Evolutionary conservation across 2,329 filamentous ascomycete genomes (phyloP), one percentile per base, ranked within the genome.

Genomic region (Zelopaecilomyces penicillatus): DNA sequence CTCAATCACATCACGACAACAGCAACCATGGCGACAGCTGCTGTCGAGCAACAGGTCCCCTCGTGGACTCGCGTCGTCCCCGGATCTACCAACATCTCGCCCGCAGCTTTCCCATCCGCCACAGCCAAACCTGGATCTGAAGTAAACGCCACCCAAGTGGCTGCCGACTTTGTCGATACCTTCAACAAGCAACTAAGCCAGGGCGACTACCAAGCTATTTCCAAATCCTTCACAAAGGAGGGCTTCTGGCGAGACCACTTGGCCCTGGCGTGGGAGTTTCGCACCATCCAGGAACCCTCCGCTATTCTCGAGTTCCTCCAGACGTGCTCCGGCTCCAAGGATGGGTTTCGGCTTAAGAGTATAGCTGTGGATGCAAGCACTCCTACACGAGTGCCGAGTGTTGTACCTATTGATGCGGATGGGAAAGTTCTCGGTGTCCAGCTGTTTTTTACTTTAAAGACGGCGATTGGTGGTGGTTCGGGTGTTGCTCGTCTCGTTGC

Each of bases 191-290:
- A 58, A 1, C 47, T 79, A 1, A 44, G 52, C 4, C 55, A 51
- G 8, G 55, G 62, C 3, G 62, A 75, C 42, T 54, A 64, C 36
- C 33, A 50, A 2, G 53, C 55, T 2, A 36, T 71, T 0, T 54
- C 65, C 0, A 43, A 52, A 1, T 59, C 76, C 4, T 71, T 78
- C 38, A 53, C 65, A 3, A 51, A 62, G 1, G 62, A 71, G 19
- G 70, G 73, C 44, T 78, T 70, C 58, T 81, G 76, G 78, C 69
- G 77, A 6, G 78, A 82, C 52, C 74, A 79, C 37, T 62, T 82
- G 0, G 71, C 69, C 19, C 56, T 81, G 1, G 69, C 74, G 0
- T 82, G 76, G 77, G 69, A 73, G 35, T 71, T 77, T 38, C 72
- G 68, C 44, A 78, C 73, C 2, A 55, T 75, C 1, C 65, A 74